Conservation (phyloP, 306 rosid genomes). For the Quercus parvula region DNA sequence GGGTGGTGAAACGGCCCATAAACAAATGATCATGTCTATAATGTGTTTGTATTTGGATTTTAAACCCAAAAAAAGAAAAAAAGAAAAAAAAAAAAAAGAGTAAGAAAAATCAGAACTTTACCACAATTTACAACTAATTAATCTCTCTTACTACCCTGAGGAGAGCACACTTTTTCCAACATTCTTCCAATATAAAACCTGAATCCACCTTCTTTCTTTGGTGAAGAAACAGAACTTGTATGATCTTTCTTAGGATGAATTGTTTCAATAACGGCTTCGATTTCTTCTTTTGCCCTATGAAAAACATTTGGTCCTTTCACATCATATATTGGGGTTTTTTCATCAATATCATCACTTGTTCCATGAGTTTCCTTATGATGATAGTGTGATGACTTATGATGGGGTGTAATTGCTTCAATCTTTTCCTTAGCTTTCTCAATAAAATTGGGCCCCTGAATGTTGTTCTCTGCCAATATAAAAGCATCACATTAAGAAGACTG, state of each 20-base stretch:
- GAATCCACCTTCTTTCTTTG: conserved; percentile 22
- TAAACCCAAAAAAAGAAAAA: not conserved
- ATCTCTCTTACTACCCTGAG: conserved; percentile 3
- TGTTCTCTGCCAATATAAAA: conserved; percentile 40
- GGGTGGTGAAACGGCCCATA: not conserved
- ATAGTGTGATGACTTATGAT: conserved; percentile 43
- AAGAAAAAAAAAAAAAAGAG: not conserved
- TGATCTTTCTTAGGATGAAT: conserved; percentile 51
- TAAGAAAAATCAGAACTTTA: not conserved
- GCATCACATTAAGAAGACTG: not conserved
- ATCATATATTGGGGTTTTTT: conserved; percentile 42
- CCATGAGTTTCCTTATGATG: conserved; percentile 69
- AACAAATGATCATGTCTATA: not conserved
- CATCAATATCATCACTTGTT: conserved; percentile 51
- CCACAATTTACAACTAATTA: conserved; percentile 7
- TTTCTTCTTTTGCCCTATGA: conserved; percentile 74
- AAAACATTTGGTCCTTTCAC: conserved; percentile 62
- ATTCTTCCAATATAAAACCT: conserved; percentile 4
- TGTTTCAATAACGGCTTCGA: conserved; percentile 58
- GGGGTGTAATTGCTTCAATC: conserved; percentile 44
- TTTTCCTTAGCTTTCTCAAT: conserved; percentile 47
- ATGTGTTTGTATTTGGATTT: not conserved
- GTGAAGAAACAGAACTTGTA: conserved; percentile 13
- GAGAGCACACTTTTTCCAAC: conserved; percentile 16
- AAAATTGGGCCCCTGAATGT: conserved; percentile 25